phyloP scores from a whole-genome alignment of 805 yeast genomes.

The Cyberlindnera samutprakarnensis region DNA sequence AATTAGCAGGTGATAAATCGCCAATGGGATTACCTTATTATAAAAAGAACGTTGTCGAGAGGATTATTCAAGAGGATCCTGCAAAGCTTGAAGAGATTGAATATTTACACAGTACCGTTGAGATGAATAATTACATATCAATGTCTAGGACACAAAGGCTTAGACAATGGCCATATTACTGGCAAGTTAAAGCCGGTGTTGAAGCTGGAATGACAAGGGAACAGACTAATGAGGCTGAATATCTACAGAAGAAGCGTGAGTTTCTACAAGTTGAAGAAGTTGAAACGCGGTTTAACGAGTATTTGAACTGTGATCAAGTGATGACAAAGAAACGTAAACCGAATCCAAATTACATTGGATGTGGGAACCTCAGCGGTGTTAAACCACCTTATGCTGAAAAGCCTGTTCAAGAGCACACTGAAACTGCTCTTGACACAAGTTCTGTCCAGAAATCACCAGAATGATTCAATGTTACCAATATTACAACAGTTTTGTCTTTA shows the following conservation, averaged over 20 bases:
- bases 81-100: slow-evolving; percentile 39
- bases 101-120: slow-evolving; percentile 41
- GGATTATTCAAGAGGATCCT: slow-evolving; percentile 26
- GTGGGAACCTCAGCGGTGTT: slow-evolving; percentile 35
- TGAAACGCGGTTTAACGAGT: slow-evolving; percentile 29
- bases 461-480: no score
- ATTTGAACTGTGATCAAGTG: slow-evolving; percentile 33
- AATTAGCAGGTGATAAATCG: slow-evolving; percentile 19
- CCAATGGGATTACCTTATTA: slow-evolving; percentile 38
- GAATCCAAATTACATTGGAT: slow-evolving; percentile 40
- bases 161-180: slow-evolving; percentile 42
- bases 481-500: slow-evolving; percentile 50
- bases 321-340: slow-evolving; percentile 37
- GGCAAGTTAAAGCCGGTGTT: slow-evolving; percentile 35
- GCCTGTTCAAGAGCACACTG: slow-evolving; percentile 4
- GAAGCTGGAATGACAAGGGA: slow-evolving; percentile 27
- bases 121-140: slow-evolving; percentile 36
- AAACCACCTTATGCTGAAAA: slow-evolving; percentile 35
- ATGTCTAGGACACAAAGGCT: slow-evolving; percentile 33
- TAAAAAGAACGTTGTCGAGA: slow-evolving; percentile 18
- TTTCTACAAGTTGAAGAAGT: slow-evolving; percentile 24
- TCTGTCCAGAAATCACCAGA: no score
- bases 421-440: neutral
- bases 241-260: slow-evolving; percentile 24
- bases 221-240: slow-evolving; percentile 19